Conservation (phyloP, 2,329 filamentous ascomycete species). For the Metarhizium sp. region DNA sequence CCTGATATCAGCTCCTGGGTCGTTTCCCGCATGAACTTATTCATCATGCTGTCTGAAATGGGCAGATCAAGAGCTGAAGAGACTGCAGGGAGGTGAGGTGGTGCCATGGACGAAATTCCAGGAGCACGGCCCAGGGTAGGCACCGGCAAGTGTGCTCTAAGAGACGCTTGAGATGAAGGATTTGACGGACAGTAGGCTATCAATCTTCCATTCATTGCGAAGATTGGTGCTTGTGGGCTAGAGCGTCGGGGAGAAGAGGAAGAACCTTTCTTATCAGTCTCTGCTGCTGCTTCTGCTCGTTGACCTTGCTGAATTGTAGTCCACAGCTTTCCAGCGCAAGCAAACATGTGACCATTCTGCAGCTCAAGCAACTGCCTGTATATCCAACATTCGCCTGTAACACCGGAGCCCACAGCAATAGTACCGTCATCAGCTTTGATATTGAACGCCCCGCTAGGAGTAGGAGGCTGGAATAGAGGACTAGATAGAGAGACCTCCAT, state of each 20-base stretch:
- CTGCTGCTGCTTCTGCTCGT: slow-evolving; percentile 37
- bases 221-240: slow-evolving; percentile 50
- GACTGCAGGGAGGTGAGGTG: slow-evolving; percentile 58
- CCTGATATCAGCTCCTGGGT: slow-evolving; percentile 70
- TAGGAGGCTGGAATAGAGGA: slow-evolving; percentile 57
- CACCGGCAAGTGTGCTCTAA: slow-evolving; percentile 57
- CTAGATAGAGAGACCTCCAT: slow-evolving; percentile 46
- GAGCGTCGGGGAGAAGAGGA: slow-evolving; percentile 27
- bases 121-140: slow-evolving; percentile 45
- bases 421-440: slow-evolving; percentile 65
- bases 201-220: slow-evolving; percentile 65
- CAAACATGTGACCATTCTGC: slow-evolving; percentile 37
- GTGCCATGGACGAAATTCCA: slow-evolving; percentile 49
- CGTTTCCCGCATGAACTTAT: slow-evolving; percentile 68
- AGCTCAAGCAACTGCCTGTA: slow-evolving; percentile 44
- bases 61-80: slow-evolving; percentile 65
- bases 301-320: slow-evolving; percentile 64
- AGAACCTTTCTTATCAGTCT: slow-evolving; percentile 31
- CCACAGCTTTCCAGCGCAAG: slow-evolving; percentile 85
- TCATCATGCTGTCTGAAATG: slow-evolving; percentile 61
- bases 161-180: slow-evolving; percentile 60
- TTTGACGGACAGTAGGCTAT: slow-evolving; percentile 66
- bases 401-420: slow-evolving; percentile 66
- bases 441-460: slow-evolving; percentile 62
- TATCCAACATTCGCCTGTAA: slow-evolving; percentile 80